Evolutionary conservation across 208 protist genomes (phyloP).

Genomic region (Plasmodiophora brassicae): DNA sequence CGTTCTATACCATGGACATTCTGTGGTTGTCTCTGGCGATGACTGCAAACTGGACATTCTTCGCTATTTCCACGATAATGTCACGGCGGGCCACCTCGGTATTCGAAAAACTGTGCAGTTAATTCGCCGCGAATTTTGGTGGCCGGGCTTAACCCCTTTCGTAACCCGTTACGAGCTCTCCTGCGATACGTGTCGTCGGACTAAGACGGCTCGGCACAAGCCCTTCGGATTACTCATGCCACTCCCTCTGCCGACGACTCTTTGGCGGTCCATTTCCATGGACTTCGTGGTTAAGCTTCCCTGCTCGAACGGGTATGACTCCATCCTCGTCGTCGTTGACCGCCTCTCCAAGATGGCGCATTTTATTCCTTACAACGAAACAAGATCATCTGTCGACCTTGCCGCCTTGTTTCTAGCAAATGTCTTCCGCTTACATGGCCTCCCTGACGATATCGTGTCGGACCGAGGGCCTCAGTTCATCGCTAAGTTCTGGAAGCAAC

Average conservation of each 20-base stretch:
- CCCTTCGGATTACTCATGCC: background rate
- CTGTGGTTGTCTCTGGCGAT: no score
- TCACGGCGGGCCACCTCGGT: background rate
- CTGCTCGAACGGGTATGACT: background rate
- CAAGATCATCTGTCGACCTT: no score
- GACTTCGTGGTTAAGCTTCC: constrained; percentile 8
- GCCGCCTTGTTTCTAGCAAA: background rate
- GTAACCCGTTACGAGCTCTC: background rate
- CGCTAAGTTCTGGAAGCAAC: background rate
- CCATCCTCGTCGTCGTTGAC: background rate
- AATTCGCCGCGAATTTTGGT: background rate
- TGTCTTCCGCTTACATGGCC: background rate
- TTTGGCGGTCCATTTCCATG: background rate
- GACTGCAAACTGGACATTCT: background rate
- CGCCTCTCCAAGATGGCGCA: constrained; percentile 16
- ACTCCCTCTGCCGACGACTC: background rate
- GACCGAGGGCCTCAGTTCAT: background rate
- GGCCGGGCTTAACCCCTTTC: background rate
- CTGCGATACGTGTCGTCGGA: background rate
- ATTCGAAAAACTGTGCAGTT: background rate
- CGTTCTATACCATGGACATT: no score
- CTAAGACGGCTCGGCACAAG: background rate
- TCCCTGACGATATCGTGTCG: constrained; percentile 4
- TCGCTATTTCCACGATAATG: background rate
- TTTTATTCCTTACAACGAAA: background rate